Evolutionary conservation across 2,329 filamentous ascomycete species (phyloP).

Genomic region (Xylariaceae sp.): DNA sequence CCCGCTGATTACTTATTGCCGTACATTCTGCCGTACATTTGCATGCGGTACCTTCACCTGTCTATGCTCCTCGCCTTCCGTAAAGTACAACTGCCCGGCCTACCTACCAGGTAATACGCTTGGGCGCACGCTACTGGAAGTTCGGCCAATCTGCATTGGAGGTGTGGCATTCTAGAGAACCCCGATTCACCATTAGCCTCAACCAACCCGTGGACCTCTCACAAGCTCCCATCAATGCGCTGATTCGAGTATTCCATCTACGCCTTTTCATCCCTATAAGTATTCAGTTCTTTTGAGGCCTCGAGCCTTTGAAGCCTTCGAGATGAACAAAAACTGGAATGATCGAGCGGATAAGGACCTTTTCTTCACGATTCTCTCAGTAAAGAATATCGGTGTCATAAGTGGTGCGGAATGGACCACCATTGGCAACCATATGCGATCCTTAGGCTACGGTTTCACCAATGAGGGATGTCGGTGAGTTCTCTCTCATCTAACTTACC

Average conservation of each 20-base stretch:
- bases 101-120: not conserved
- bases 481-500: constrained; percentile 9
- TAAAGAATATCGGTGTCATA: constrained; percentile 61
- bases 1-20: no score
- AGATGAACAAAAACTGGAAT: constrained; percentile 59
- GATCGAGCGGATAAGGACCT: constrained; percentile 59
- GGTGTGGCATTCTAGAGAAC: constrained; percentile 23
- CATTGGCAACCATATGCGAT: constrained; percentile 58
- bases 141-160: constrained; percentile 21
- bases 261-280: not conserved
- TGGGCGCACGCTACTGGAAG: constrained; percentile 1
- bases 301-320: constrained; percentile 25
- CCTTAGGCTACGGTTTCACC: constrained; percentile 57
- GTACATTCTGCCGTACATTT: no score
- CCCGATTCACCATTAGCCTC: constrained; percentile 29
- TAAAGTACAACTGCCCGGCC: no score
- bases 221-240: constrained; percentile 28
- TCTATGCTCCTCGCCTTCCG: no score
- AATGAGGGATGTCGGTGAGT: constrained; percentile 62
- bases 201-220: constrained; percentile 31
- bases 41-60: no score
- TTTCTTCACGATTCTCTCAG: constrained; percentile 59
- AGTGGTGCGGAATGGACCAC: constrained; percentile 59
- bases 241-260: constrained; percentile 9
- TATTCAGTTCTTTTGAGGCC: constrained; percentile 18